Conservation (phyloP, 2,329 filamentous ascomycete genomes). For the Ceratocystis huliohia region DNA sequence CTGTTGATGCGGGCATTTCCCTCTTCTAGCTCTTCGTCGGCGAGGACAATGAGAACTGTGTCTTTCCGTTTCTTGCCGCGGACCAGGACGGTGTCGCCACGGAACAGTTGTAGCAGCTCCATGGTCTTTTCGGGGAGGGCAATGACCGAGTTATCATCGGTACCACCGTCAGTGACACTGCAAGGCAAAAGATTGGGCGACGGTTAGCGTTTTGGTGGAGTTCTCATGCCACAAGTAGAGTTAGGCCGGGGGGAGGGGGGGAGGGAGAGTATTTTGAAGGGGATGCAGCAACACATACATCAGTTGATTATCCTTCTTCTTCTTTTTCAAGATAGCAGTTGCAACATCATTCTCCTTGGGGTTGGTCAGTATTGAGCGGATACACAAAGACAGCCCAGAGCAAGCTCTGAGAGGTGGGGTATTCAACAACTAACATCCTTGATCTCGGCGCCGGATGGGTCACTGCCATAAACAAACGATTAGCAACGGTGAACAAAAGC, state of each 20-base stretch:
- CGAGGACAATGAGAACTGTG: slow-evolving; percentile 91
- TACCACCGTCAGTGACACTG: slow-evolving; percentile 93
- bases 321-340: slow-evolving; percentile 98
- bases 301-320: slow-evolving; percentile 99
- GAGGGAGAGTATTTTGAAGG: not conserved
- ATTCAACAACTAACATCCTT: slow-evolving; percentile 51
- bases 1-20: slow-evolving; percentile 96
- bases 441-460: slow-evolving; percentile 76
- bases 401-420: not conserved
- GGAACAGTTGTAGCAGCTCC: slow-evolving; percentile 96
- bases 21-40: slow-evolving; percentile 95
- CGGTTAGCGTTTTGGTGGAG: too few species aligned
- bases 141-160: slow-evolving; percentile 99
- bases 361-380: slow-evolving; percentile 27
- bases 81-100: slow-evolving; percentile 92
- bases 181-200: slow-evolving; percentile 6
- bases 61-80: slow-evolving; percentile 99
- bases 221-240: too few species aligned
- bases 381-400: not conserved
- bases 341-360: slow-evolving; percentile 73
- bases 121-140: slow-evolving; percentile 97
- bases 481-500: slow-evolving; percentile 26
- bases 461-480: slow-evolving; percentile 39
- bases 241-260: not conserved
- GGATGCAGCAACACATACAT: slow-evolving; percentile 50